Conservation (phyloP, 495 filamentous ascomycete species). For the Filosporella fistucella region DNA sequence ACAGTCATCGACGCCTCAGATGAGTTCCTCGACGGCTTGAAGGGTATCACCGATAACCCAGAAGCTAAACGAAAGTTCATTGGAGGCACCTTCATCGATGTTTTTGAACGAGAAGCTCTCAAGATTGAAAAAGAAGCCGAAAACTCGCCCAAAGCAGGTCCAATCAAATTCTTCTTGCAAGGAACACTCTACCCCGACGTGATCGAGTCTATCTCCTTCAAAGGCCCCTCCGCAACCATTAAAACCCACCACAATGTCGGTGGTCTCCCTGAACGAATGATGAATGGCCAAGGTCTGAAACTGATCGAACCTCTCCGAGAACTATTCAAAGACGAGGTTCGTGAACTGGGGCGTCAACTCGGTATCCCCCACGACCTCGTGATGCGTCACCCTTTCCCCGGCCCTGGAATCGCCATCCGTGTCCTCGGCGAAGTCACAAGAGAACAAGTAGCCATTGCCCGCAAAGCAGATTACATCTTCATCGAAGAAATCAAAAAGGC, state of each 20-base stretch:
- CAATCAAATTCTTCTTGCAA: conserved; percentile 81
- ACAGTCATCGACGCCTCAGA: conserved; percentile 80
- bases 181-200: conserved; percentile 81
- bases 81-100: conserved; percentile 72
- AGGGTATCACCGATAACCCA: conserved; percentile 70
- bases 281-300: conserved; percentile 55
- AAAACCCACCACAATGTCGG: conserved; percentile 85
- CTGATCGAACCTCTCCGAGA: conserved; percentile 69
- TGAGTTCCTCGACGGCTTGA: conserved; percentile 67
- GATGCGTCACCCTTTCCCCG: conserved; percentile 78
- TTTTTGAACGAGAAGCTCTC: conserved; percentile 78
- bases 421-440: conserved; percentile 84
- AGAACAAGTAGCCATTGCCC: conserved; percentile 73
- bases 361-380: conserved; percentile 75
- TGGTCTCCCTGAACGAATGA: conserved; percentile 55
- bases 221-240: conserved; percentile 76
- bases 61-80: conserved; percentile 96
- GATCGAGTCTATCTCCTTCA: conserved; percentile 78
- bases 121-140: conserved; percentile 67
- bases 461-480: conserved; percentile 84
- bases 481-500: conserved; percentile 81
- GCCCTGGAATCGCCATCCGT: conserved; percentile 84
- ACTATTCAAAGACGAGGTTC: conserved; percentile 79
- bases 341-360: conserved; percentile 71
- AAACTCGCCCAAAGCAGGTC: conserved; percentile 53